These are phyloP conservation scores for Strobilomyces dryophilus DNA, from an alignment of 768 basidiomycete species.

Conservation along the genomic window DNA sequence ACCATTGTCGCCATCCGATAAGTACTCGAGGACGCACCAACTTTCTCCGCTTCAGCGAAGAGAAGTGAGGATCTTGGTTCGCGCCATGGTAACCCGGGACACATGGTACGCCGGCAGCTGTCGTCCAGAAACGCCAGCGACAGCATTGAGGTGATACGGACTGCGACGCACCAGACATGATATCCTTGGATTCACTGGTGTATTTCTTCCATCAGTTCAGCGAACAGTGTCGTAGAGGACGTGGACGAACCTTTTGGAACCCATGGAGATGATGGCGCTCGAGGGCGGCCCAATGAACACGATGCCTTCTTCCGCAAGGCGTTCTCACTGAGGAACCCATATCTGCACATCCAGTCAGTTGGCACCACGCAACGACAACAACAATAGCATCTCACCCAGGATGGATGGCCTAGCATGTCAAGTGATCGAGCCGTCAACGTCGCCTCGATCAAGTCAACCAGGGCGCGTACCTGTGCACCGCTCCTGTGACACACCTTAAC, in stretches of 20 bases:
- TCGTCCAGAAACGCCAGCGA: slow-evolving; percentile 10
- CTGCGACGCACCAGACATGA: slow-evolving; percentile 10
- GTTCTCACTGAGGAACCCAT: slow-evolving; percentile 93
- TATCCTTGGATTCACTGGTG: slow-evolving; percentile 74
- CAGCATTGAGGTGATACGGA: background rate
- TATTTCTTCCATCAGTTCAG: background rate
- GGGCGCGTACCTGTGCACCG: slow-evolving; percentile 70
- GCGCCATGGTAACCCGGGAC: slow-evolving; percentile 92
- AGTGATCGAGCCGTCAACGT: background rate
- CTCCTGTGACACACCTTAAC: slow-evolving; percentile 76
- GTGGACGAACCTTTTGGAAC: slow-evolving; percentile 75
- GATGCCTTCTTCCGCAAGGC: slow-evolving; percentile 69
- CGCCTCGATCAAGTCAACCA: background rate
- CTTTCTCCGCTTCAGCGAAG: slow-evolving; percentile 61
- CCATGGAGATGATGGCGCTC: slow-evolving; percentile 89
- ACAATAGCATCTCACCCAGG: slow-evolving; percentile 57
- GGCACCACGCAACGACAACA: background rate
- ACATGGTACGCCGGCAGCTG: slow-evolving; percentile 86
- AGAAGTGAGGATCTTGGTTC: slow-evolving; percentile 74
- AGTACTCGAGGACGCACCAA: slow-evolving; percentile 42
- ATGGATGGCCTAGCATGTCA: slow-evolving; percentile 68
- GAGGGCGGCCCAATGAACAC: slow-evolving; percentile 90
- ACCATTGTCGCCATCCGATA: background rate
- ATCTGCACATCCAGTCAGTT: slow-evolving; percentile 38
- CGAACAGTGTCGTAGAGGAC: background rate